Evolutionary conservation across 2,329 filamentous ascomycete species (phyloP).

Genomic region (Talaromyces sp.): DNA sequence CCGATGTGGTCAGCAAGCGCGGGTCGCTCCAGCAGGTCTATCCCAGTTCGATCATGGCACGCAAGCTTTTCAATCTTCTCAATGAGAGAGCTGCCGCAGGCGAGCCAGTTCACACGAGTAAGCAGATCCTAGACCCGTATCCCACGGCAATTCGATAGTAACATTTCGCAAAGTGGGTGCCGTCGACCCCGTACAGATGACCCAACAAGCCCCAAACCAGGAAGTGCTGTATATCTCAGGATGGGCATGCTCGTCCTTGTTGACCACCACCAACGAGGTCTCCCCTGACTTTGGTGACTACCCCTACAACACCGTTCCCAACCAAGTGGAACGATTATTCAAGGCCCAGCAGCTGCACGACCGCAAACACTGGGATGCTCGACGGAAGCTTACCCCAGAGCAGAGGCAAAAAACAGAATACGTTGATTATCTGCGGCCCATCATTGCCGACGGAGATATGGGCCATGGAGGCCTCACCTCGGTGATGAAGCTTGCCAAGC

Average conservation of each 20-base stretch:
- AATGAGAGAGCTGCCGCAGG: slow-evolving; percentile 71
- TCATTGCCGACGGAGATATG: slow-evolving; percentile 93
- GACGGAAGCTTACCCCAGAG: slow-evolving; percentile 69
- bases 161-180: slow-evolving; percentile 66
- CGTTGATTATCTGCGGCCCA: slow-evolving; percentile 86
- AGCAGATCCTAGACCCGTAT: slow-evolving; percentile 22
- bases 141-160: slow-evolving; percentile 1
- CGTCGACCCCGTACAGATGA: slow-evolving; percentile 99
- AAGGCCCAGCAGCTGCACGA: slow-evolving; percentile 98
- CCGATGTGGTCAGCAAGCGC: slow-evolving; percentile 88
- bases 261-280: slow-evolving; percentile 94
- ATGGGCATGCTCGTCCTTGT: slow-evolving; percentile 91
- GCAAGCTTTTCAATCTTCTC: slow-evolving; percentile 88
- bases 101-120: slow-evolving; percentile 89
- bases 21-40: slow-evolving; percentile 83
- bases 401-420: slow-evolving; percentile 74
- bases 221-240: slow-evolving; percentile 95
- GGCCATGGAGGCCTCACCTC: slow-evolving; percentile 89
- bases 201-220: slow-evolving; percentile 92
- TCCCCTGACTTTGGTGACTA: slow-evolving; percentile 98
- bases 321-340: slow-evolving; percentile 92
- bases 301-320: slow-evolving; percentile 97
- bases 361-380: slow-evolving; percentile 84
- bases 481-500: slow-evolving; percentile 91
- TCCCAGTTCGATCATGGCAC: slow-evolving; percentile 88